A percentile compares a stretch with the other conserved stretches of the same genome.
These are phyloP conservation scores for Serendipita sp. DNA, from an alignment of 768 basidiomycete genomes.

Conservation along the genomic window DNA sequence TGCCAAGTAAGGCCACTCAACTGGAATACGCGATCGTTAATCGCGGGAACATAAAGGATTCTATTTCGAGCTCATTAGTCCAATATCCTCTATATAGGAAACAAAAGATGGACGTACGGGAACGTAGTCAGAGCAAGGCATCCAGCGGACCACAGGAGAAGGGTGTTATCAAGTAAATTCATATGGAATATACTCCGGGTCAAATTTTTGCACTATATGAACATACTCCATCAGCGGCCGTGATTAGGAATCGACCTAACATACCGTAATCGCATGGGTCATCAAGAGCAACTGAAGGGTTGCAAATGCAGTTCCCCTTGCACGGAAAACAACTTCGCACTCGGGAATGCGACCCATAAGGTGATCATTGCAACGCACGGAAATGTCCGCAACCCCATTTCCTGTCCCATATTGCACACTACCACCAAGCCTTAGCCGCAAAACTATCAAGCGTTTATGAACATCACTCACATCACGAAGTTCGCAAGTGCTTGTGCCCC, in stretches of 20 bases:
- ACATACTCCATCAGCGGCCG: neutral
- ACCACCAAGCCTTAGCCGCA: conserved; percentile 7
- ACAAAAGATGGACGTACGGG: conserved; percentile 14
- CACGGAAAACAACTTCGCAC: conserved; percentile 22
- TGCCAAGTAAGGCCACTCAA: conserved; percentile 20
- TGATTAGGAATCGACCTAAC: neutral
- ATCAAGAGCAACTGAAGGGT: conserved; percentile 11
- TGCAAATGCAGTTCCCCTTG: conserved; percentile 22
- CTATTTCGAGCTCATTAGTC: conserved; percentile 19
- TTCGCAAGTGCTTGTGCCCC: conserved; percentile 19
- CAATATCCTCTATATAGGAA: conserved; percentile 11
- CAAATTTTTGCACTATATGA: conserved; percentile 2
- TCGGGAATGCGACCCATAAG: neutral
- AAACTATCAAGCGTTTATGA: conserved; percentile 2
- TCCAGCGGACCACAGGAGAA: conserved; percentile 12
- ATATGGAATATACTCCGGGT: conserved; percentile 8
- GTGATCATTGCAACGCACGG: conserved; percentile 8
- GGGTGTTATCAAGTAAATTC: conserved; percentile 11
- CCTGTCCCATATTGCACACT: conserved; percentile 17
- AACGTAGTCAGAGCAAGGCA: conserved; percentile 22
- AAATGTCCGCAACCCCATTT: conserved; percentile 19
- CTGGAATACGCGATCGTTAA: conserved; percentile 21
- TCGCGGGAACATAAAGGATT: conserved; percentile 21
- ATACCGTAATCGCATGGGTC: neutral
- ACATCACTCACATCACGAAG: conserved; percentile 22